phyloP scores from a whole-genome alignment of 1,139 yeast species.

The Scheffersomyces illinoinensis region DNA sequence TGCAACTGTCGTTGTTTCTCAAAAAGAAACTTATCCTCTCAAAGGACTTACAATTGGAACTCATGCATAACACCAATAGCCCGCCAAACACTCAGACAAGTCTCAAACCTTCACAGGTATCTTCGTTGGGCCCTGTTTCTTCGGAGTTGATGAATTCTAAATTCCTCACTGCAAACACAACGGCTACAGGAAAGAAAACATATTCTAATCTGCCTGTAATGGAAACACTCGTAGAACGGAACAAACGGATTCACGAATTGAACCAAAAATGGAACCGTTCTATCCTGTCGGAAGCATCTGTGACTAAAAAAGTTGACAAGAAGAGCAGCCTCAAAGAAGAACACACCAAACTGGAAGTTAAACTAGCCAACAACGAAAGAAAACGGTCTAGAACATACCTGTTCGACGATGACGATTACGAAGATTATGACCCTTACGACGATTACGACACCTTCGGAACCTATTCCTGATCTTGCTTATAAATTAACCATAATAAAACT shows the following conservation, averaged over 20 bases:
- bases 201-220: slow-evolving; percentile 10
- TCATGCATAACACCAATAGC: slow-evolving; percentile 15
- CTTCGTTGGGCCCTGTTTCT: background rate
- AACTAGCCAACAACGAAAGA: background rate
- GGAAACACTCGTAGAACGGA: slow-evolving; percentile 27
- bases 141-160: slow-evolving; percentile 11
- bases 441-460: slow-evolving; percentile 8
- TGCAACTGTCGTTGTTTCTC: slow-evolving; percentile 26
- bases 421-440: slow-evolving; percentile 17
- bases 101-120: background rate
- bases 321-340: slow-evolving; percentile 1
- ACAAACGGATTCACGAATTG: slow-evolving; percentile 34
- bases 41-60: slow-evolving; percentile 42
- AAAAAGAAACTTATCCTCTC: slow-evolving; percentile 35
- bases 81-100: slow-evolving; percentile 8
- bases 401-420: slow-evolving; percentile 19
- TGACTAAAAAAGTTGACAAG: slow-evolving; percentile 1
- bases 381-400: slow-evolving; percentile 24
- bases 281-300: slow-evolving; percentile 3
- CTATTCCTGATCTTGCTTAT: background rate
- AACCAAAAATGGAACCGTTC: slow-evolving; percentile 41
- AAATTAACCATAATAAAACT: background rate
- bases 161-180: slow-evolving; percentile 7
- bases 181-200: slow-evolving; percentile 1
- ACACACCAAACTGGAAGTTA: slow-evolving; percentile 3